These are phyloP conservation scores for Penicillium nucicola DNA, from an alignment of 495 filamentous ascomycete species.

Conservation along the genomic window DNA sequence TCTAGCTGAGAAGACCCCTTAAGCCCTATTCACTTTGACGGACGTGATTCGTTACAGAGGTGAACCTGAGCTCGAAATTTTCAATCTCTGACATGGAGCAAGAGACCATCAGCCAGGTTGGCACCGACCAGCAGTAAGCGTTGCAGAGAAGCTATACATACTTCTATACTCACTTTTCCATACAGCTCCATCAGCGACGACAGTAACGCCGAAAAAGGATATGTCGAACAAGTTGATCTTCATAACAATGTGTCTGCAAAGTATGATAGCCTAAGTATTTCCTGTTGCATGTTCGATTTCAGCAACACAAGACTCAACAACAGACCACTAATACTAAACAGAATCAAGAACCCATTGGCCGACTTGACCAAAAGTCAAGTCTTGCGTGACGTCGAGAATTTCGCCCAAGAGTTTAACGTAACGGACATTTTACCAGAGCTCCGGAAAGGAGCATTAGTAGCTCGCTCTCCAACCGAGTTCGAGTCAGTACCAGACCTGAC, in stretches of 20 bases:
- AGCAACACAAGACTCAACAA: not conserved
- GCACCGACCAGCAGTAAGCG: not conserved
- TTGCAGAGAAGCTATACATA: not conserved
- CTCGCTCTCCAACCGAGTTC: constrained; percentile 55
- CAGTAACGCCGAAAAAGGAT: constrained; percentile 28
- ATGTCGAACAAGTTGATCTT: constrained; percentile 41
- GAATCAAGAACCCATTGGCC: constrained; percentile 63
- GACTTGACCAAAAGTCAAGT: constrained; percentile 49
- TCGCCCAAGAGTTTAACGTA: constrained; percentile 46
- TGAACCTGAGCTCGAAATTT: not conserved
- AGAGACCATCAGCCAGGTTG: constrained; percentile 8
- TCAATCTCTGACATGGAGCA: constrained; percentile 3
- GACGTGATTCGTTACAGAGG: not conserved
- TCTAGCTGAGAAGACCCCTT: not conserved
- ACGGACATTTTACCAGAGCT: constrained; percentile 46
- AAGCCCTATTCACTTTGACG: not conserved
- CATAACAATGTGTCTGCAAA: constrained; percentile 50
- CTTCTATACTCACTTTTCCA: constrained; percentile 1
- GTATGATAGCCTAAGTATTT: constrained; percentile 24
- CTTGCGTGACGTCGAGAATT: constrained; percentile 54
- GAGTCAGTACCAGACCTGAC: constrained; percentile 56
- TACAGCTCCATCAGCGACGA: constrained; percentile 18
- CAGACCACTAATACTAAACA: constrained; percentile 17
- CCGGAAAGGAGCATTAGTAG: constrained; percentile 61
- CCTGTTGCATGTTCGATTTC: too few relatives aligned